A percentile compares a stretch with the other conserved stretches of the same genome.
Conservation (phyloP, 1,284 basidiomycete species). For the Pterula multifida region DNA sequence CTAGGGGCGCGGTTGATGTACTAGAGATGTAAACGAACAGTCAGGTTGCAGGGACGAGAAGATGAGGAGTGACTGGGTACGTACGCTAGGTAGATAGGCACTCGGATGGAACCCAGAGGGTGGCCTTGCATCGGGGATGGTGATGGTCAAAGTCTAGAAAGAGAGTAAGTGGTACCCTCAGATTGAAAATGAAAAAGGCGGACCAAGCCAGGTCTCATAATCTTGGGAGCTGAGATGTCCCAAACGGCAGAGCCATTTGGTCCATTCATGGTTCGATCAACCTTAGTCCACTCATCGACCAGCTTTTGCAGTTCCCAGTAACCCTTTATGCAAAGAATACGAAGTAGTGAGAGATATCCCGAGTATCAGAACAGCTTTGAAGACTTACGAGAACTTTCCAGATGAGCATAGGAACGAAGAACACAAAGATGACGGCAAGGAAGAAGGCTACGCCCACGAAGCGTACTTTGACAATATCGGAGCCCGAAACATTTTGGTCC, state of each 20-base stretch:
- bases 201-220: constrained; percentile 28
- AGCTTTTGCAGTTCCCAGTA: constrained; percentile 26
- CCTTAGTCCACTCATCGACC: constrained; percentile 28
- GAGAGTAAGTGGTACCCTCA: not conserved
- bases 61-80: not conserved
- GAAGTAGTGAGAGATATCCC: not conserved
- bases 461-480: constrained; percentile 22
- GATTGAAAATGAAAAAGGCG: constrained; percentile 12
- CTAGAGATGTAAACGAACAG: constrained; percentile 22
- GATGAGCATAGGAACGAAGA: constrained; percentile 29
- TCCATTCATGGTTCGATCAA: constrained; percentile 24
- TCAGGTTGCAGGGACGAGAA: not conserved
- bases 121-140: constrained; percentile 21
- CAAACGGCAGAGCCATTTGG: constrained; percentile 25
- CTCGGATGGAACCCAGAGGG: constrained; percentile 31
- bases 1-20: constrained; percentile 14
- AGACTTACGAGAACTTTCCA: constrained; percentile 40
- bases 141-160: constrained; percentile 28
- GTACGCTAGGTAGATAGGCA: constrained; percentile 15
- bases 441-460: constrained; percentile 25
- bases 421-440: constrained; percentile 26
- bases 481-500: constrained; percentile 1
- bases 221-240: constrained; percentile 29
- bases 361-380: not conserved
- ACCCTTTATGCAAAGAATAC: constrained; percentile 23